Base-by-base conservation (phyloP, 352 stramenopile genomes). In the Thraustotheca clavata region DNA sequence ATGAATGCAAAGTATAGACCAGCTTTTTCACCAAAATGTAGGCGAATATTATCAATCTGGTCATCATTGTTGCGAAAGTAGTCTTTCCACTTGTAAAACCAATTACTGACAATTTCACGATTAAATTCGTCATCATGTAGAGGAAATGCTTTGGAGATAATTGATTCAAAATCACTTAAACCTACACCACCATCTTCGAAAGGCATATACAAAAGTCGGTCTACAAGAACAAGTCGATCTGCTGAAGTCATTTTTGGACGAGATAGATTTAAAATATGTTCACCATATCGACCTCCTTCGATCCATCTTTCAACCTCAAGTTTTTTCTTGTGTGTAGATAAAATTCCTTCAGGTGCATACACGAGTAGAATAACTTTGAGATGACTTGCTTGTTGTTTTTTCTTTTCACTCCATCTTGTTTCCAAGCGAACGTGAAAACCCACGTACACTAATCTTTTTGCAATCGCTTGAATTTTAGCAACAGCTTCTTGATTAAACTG, bases 1-100 rank as follows among this genome's bases (percentile, higher is more conserved):
- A 68, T 68, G 60, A 62, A 68, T 32, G 60, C 60, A 62, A 68
- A 68, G 48, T 68, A 68, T 9, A 68, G 24, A 6, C 33, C 60
- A 0, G 48, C 47, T 39, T 62, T 68, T 3, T 68, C 60, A 6
- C 60, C 60, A 49, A 62, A 68, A n/a, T 68, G 60, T 7, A 68
- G 48, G 31, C 60, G 48, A 8, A 59, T 68, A 27, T 63, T 49
- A 33, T 68, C 48, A 33, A 68, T 48, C 14, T 36, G 32, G 20
- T 34, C 29, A 32, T 43, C 31, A 50, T 62, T 68, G 52, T 68
- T 50, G 48, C 60, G 48, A 24, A 68, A 68, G 36, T 68, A 68
- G 38, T 62, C 47, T 38, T 50, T 40, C 60, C 48, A 62, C 48
- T 62, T 27, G 47, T 48, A 34, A 31, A 60, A 48, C 60, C 60